Base-by-base conservation (phyloP, 805 yeast species). In the Pichia cephalocereana region DNA sequence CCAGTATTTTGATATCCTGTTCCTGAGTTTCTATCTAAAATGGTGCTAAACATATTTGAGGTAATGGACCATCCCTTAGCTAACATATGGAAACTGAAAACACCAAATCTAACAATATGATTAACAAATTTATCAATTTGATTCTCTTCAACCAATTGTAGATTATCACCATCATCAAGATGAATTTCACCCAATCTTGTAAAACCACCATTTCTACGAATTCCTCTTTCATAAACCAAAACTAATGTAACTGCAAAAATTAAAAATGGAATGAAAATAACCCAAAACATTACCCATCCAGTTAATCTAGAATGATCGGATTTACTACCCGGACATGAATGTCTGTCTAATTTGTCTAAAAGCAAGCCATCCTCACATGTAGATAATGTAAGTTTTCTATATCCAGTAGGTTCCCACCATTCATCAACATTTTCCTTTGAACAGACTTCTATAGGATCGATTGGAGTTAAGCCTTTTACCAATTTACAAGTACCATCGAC, bases 321-420 rank as follows among this genome's bases (percentile, higher is more conserved):
- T 52, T 82, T 80, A 57, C 81, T 86, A 1, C 98, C 98, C 6
- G 98, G 97, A 64, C 99, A 93, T 8, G 97, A 77, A 47, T 69
- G 73, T 3, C 84, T 72, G 18, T 69, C 73, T 63, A 80, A 76
- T 38, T 75, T 71, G 59, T 86, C 97, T 46, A 86, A 74, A 49
- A 74, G 71, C 47, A 78, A 65, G 4, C 98, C 98, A 23, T 88
- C 95, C 41, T 69, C 74, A 69, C 99, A 93, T 0, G 96, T 86
- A 12, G 93, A 82, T 48, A 86, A 62, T 1, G 96, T 93, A 28
- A 90, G 76, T 57, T 79, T 80, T 62, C 99, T 79, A 65, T 93
- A 93, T 0, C 98, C 99, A 0, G 98, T 89, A 15, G 96, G 88
- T 55, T 83, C 83, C 72, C 81, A 86, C 63, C 79, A 90, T 61